Conservation (phyloP, 495 filamentous ascomycete species). For the Xylaria intraflava region DNA sequence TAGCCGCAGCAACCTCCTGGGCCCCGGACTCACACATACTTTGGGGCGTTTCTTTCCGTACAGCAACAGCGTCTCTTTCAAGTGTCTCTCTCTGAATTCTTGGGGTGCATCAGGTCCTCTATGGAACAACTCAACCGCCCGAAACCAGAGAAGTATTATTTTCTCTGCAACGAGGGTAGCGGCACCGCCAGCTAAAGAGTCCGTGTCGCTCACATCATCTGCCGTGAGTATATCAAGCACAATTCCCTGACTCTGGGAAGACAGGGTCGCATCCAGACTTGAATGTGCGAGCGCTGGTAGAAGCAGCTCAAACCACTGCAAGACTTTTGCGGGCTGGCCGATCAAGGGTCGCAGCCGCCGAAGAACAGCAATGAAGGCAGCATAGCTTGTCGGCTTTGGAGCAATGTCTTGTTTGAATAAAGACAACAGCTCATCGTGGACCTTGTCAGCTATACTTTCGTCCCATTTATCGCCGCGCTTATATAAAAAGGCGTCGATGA, state of each 20-base stretch:
- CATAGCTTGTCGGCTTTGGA: conserved; percentile 46
- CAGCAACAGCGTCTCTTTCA: conserved; percentile 47
- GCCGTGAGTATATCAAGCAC: conserved; percentile 53
- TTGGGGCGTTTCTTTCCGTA: conserved; percentile 64
- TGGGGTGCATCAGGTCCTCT: conserved; percentile 35
- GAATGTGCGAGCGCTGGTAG: conserved; percentile 53
- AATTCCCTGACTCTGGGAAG: conserved; percentile 50
- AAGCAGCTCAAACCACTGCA: conserved; percentile 63
- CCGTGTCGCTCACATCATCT: conserved; percentile 46
- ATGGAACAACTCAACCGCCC: conserved; percentile 40
- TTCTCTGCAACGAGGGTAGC: conserved; percentile 43
- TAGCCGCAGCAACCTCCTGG: neutral
- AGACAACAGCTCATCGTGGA: conserved; percentile 59
- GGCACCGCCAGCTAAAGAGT: conserved; percentile 33
- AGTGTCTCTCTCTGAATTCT: conserved; percentile 49
- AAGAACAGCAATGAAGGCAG: conserved; percentile 55
- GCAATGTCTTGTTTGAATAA: conserved; percentile 53
- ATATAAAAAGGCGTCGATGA: conserved; percentile 56
- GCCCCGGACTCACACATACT: conserved; percentile 30
- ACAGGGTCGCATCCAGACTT: conserved; percentile 51
- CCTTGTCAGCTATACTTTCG: conserved; percentile 51
- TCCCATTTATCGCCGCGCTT: conserved; percentile 50
- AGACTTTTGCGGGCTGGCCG: conserved; percentile 42
- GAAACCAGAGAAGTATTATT: conserved; percentile 55
- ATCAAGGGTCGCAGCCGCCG: conserved; percentile 53